Evolutionary conservation across 2,329 filamentous ascomycete genomes (phyloP).

Genomic region (Keithomyces neogunnii): DNA sequence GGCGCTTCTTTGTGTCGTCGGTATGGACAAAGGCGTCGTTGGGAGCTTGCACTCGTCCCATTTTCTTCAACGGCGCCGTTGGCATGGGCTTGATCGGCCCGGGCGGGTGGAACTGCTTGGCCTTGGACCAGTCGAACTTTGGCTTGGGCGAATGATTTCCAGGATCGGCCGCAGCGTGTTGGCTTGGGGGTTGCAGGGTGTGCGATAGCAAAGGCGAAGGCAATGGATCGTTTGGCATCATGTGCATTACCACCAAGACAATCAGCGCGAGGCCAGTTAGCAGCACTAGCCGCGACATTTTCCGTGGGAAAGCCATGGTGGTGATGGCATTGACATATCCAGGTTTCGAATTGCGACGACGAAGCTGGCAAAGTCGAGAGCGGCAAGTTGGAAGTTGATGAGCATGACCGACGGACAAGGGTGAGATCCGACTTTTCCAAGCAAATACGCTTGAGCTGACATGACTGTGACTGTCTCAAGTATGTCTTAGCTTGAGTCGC

Average conservation of each 20-base stretch:
- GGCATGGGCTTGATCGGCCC: conserved; percentile 23
- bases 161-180: no score
- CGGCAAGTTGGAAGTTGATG: not conserved
- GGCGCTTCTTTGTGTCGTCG: conserved; percentile 19
- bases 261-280: conserved; percentile 12
- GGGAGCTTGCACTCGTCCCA: conserved; percentile 23
- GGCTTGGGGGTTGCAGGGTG: not conserved
- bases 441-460: no score
- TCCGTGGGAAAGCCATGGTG: conserved; percentile 16
- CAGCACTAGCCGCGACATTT: conserved; percentile 14
- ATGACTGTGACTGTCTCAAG: no score
- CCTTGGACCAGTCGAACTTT: conserved; percentile 22
- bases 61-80: conserved; percentile 12
- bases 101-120: conserved; percentile 19
- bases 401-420: not conserved
- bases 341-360: not conserved
- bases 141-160: conserved; percentile 2
- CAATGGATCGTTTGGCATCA: conserved; percentile 9
- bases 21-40: conserved; percentile 13
- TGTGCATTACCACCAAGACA: conserved; percentile 14
- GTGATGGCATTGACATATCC: conserved; percentile 4
- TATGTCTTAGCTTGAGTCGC: no score
- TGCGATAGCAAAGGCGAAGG: conserved; percentile 1
- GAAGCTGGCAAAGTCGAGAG: not conserved
- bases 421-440: not conserved